phyloP scores from a whole-genome alignment of 2,329 filamentous ascomycete species.

The Volutella citrinella region DNA sequence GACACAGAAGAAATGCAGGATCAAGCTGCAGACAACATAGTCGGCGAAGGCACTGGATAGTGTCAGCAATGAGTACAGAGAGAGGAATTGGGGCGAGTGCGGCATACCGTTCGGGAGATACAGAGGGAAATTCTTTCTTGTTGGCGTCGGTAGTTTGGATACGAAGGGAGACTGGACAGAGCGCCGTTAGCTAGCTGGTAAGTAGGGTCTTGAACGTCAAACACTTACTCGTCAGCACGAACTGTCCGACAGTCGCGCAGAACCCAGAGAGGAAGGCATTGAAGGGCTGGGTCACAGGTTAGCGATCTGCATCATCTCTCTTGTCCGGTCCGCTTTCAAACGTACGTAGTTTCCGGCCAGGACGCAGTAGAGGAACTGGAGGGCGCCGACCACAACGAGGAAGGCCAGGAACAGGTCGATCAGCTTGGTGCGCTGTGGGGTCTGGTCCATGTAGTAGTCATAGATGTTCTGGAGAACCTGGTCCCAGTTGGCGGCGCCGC shows the following conservation, averaged over 20 bases:
- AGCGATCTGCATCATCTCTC: conserved; percentile 8
- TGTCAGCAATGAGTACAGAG: conserved; percentile 13
- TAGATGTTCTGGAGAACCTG: conserved; percentile 69
- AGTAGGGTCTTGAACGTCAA: not conserved
- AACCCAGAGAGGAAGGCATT: conserved; percentile 98
- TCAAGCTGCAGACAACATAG: conserved; percentile 89
- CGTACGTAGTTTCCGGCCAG: conserved; percentile 91
- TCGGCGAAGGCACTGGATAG: conserved; percentile 85
- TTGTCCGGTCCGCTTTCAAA: conserved; percentile 17
- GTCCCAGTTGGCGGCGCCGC: conserved; percentile 39
- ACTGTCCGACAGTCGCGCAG: conserved; percentile 90
- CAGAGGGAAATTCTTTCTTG: conserved; percentile 70
- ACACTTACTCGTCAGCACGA: conserved; percentile 83
- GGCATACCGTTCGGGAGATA: conserved; percentile 74
- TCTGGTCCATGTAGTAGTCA: conserved; percentile 75
- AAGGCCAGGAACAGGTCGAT: conserved; percentile 90
- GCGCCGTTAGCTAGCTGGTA: not conserved
- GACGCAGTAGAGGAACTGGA: conserved; percentile 93
- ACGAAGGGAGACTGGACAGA: conserved; percentile 61
- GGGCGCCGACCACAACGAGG: conserved; percentile 75
- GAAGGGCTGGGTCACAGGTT: conserved; percentile 68
- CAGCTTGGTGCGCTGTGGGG: conserved; percentile 87
- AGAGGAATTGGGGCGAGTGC: not conserved
- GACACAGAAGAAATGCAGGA: conserved; percentile 97
- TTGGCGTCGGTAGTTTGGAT: conserved; percentile 90